phyloP scores from a whole-genome alignment of 345 rosid genomes.

The Lenwebbia sp. region DNA sequence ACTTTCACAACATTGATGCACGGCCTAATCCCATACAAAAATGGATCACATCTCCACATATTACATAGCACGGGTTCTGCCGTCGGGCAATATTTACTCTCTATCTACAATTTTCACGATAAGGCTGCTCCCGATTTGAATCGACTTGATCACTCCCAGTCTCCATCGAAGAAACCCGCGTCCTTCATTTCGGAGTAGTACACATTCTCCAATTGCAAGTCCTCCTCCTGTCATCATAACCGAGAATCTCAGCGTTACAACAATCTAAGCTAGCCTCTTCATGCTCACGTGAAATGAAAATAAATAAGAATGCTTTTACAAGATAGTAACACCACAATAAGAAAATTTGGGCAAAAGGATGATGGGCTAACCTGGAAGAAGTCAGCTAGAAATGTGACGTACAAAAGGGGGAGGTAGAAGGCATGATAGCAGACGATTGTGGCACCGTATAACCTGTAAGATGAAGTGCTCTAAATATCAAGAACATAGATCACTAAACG shows the following conservation, averaged over 20 bases:
- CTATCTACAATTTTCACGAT: not conserved
- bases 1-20: not conserved
- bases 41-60: not conserved
- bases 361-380: conserved; percentile 63
- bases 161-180: conserved; percentile 84
- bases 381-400: conserved; percentile 71
- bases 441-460: conserved; percentile 60
- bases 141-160: conserved; percentile 47
- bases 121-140: not conserved
- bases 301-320: not conserved
- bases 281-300: not conserved
- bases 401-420: conserved; percentile 77
- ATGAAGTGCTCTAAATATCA: not conserved
- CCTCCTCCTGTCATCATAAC: conserved; percentile 52
- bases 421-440: conserved; percentile 68
- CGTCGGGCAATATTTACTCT: not conserved
- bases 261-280: not conserved
- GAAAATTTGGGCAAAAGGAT: not conserved
- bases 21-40: not conserved
- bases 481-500: not conserved
- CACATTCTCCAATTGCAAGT: conserved; percentile 64
- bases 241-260: not conserved
- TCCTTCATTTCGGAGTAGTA: conserved; percentile 97
- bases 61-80: not conserved
- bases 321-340: not conserved